Conservation (phyloP, 2,329 filamentous ascomycete species). For the Coniochaeta prunicola region DNA sequence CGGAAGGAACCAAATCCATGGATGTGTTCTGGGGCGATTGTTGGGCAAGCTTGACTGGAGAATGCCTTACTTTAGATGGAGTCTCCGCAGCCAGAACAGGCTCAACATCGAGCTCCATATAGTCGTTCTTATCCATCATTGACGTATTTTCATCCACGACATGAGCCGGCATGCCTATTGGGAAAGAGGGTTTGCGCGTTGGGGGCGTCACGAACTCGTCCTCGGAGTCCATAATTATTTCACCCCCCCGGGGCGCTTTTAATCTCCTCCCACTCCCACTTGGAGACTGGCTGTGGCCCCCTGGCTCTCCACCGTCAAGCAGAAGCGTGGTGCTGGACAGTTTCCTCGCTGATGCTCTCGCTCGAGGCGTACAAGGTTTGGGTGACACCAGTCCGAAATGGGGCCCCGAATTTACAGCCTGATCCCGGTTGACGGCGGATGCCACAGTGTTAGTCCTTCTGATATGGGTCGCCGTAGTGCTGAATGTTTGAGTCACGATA, state of each 20-base stretch:
- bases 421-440: not conserved
- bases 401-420: not conserved
- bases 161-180: slow-evolving; percentile 12
- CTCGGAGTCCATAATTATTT: slow-evolving; percentile 48
- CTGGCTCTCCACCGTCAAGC: not conserved
- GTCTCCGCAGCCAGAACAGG: not conserved
- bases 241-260: slow-evolving; percentile 12
- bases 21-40: not conserved
- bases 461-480: slow-evolving; percentile 13
- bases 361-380: not conserved
- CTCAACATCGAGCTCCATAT: slow-evolving; percentile 2
- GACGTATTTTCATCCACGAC: slow-evolving; percentile 4
- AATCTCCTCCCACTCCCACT: slow-evolving; percentile 6
- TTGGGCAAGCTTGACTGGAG: not conserved
- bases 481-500: slow-evolving; percentile 14
- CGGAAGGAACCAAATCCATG: not conserved
- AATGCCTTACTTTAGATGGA: not conserved
- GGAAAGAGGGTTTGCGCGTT: slow-evolving; percentile 23
- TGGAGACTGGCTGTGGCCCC: not conserved
- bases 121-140: slow-evolving; percentile 6
- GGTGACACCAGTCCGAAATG: not conserved
- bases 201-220: slow-evolving; percentile 43
- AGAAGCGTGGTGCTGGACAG: not conserved
- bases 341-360: not conserved
- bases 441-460: slow-evolving; percentile 5